phyloP scores from a whole-genome alignment of 345 rosid species.

The Iberis pinnata region DNA sequence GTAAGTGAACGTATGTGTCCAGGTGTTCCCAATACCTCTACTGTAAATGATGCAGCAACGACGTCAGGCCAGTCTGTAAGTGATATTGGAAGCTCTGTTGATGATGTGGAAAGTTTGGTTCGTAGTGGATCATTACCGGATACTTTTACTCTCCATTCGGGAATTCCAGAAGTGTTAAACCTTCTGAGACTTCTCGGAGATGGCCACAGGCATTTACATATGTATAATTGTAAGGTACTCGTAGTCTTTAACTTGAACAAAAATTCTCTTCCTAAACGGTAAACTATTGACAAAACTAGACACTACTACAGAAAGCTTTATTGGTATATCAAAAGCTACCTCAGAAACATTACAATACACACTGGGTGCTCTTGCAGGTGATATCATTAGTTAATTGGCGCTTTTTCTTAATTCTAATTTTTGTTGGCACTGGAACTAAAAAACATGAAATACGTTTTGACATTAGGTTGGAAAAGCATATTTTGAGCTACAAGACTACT shows the following conservation, averaged over 20 bases:
- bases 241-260: slow-evolving; percentile 9
- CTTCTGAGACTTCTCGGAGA: slow-evolving; percentile 74
- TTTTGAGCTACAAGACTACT: slow-evolving; percentile 53
- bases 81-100: slow-evolving; percentile 28
- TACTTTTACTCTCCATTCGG: slow-evolving; percentile 40
- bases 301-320: slow-evolving; percentile 63
- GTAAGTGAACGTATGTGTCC: slow-evolving; percentile 6
- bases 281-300: slow-evolving; percentile 6
- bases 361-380: slow-evolving; percentile 41
- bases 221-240: slow-evolving; percentile 69
- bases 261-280: neutral
- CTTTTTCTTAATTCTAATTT: slow-evolving; percentile 11
- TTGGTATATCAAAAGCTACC: slow-evolving; percentile 57
- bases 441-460: slow-evolving; percentile 8
- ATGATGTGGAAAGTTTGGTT: slow-evolving; percentile 19
- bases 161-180: slow-evolving; percentile 54
- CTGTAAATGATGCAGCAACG: slow-evolving; percentile 21
- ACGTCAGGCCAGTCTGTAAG: slow-evolving; percentile 24
- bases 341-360: slow-evolving; percentile 73
- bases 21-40: slow-evolving; percentile 8
- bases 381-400: neutral
- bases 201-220: slow-evolving; percentile 65
- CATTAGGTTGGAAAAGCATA: slow-evolving; percentile 63
- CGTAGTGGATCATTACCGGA: slow-evolving; percentile 29
- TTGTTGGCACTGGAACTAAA: slow-evolving; percentile 9